These are phyloP conservation scores for Kwoniella dejecticola DNA, from an alignment of 768 basidiomycete genomes.

Conservation along the genomic window DNA sequence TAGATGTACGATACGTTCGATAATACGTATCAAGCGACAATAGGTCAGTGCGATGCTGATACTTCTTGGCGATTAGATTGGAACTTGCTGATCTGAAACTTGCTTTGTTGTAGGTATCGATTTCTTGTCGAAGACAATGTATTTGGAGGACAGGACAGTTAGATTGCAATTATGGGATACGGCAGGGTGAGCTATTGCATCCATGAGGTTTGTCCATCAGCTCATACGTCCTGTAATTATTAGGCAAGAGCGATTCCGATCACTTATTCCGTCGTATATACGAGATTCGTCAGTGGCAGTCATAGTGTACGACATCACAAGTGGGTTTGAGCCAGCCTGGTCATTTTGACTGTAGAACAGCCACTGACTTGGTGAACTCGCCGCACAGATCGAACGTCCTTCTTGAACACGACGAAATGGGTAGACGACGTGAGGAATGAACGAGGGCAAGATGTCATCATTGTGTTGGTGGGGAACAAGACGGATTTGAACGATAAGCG, in stretches of 20 bases:
- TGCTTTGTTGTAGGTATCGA: constrained; percentile 90
- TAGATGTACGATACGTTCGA: constrained; percentile 99
- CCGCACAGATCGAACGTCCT: constrained; percentile 95
- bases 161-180: constrained; percentile 98
- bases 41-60: constrained; percentile 38
- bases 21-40: constrained; percentile 76
- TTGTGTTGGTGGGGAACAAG: constrained; percentile 98
- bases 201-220: too few relatives aligned
- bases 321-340: constrained; percentile 60
- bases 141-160: constrained; percentile 96
- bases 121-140: constrained; percentile 99
- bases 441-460: constrained; percentile 95
- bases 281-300: constrained; percentile 98
- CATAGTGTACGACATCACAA: constrained; percentile 98
- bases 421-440: constrained; percentile 98
- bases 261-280: constrained; percentile 97
- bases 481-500: constrained; percentile 98
- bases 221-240: too few relatives aligned
- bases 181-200: constrained; percentile 47
- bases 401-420: constrained; percentile 97
- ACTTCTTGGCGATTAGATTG: too few relatives aligned
- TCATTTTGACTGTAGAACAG: too few relatives aligned
- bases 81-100: too few relatives aligned
- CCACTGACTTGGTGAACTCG: too few relatives aligned
- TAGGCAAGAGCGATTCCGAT: constrained; percentile 83